These are phyloP conservation scores for Leccinum arenicola DNA, from an alignment of 768 basidiomycete species.

Conservation along the genomic window DNA sequence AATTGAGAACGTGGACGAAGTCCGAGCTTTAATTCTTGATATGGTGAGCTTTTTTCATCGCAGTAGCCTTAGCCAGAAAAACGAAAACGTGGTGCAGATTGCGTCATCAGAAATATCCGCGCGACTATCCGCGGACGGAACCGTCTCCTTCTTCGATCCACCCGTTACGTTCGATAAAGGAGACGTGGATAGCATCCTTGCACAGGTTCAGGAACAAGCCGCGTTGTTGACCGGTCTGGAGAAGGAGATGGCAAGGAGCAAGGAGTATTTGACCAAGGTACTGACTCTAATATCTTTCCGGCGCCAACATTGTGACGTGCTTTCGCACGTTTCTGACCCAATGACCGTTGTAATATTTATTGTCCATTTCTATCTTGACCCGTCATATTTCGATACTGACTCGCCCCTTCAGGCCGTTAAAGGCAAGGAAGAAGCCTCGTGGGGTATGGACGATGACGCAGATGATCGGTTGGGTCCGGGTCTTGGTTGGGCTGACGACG, in stretches of 20 bases:
- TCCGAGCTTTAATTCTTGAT: conserved; percentile 57
- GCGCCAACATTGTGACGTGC: background rate
- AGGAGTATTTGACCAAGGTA: conserved; percentile 74
- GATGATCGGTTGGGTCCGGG: conserved; percentile 21
- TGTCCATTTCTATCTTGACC: background rate
- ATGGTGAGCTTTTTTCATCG: conserved; percentile 54
- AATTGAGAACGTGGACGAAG: conserved; percentile 48
- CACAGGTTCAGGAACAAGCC: conserved; percentile 49
- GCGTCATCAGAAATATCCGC: conserved; percentile 69
- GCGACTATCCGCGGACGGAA: conserved; percentile 61
- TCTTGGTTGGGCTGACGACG: conserved; percentile 28
- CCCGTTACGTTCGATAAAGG: conserved; percentile 54
- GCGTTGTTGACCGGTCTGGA: conserved; percentile 23
- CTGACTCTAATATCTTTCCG: background rate
- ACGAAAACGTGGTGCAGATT: conserved; percentile 45
- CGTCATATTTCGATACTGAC: background rate
- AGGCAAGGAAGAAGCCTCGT: conserved; percentile 26
- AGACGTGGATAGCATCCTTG: conserved; percentile 60
- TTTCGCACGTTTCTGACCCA: background rate
- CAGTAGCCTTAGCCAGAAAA: conserved; percentile 2
- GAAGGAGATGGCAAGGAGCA: conserved; percentile 50
- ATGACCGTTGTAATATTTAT: background rate
- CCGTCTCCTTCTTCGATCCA: conserved; percentile 72
- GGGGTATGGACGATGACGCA: conserved; percentile 31
- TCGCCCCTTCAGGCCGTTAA: conserved; percentile 25